These are phyloP conservation scores for Malania oleifera DNA, from an alignment of 164 flowering plant genomes.

Conservation along the genomic window DNA sequence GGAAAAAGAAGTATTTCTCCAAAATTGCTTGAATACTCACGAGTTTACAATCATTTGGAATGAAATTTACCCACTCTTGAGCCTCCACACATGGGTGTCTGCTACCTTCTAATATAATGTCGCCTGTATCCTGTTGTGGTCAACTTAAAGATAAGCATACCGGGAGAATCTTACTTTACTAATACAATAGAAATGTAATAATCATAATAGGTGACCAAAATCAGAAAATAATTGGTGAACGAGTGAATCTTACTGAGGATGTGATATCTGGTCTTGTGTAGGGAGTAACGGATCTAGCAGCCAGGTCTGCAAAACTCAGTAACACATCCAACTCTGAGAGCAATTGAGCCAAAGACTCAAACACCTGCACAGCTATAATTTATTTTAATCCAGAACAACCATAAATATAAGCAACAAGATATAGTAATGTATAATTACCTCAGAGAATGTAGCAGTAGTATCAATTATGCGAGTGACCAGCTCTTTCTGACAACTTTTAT, in stretches of 20 bases:
- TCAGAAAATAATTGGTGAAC: constrained; percentile 12
- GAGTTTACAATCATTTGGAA: constrained; percentile 92
- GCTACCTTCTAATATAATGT: constrained; percentile 83
- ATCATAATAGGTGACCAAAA: not conserved
- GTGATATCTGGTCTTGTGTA: constrained; percentile 85
- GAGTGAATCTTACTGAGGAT: constrained; percentile 57
- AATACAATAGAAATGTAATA: constrained; percentile 2
- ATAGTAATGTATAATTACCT: constrained; percentile 44
- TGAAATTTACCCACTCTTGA: constrained; percentile 98
- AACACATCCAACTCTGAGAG: constrained; percentile 95
- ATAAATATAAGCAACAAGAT: constrained; percentile 4
- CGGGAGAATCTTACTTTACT: not conserved
- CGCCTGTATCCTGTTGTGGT: constrained; percentile 66
- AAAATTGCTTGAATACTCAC: constrained; percentile 41
- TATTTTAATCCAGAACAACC: constrained; percentile 7
- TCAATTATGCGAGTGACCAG: constrained; percentile 75
- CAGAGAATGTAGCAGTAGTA: constrained; percentile 77
- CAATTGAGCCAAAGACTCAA: constrained; percentile 58
- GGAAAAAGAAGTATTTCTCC: not conserved
- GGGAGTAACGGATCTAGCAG: constrained; percentile 75
- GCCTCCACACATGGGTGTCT: constrained; percentile 99
- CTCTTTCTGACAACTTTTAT: constrained; percentile 76
- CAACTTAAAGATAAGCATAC: constrained; percentile 10
- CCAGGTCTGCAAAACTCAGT: constrained; percentile 95
- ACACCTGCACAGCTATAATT: constrained; percentile 58